A percentile compares a stretch with the other conserved stretches of the same genome.
Evolutionary conservation across 768 basidiomycete species (phyloP).

Genomic region (Mycena olivaceomarginata): DNA sequence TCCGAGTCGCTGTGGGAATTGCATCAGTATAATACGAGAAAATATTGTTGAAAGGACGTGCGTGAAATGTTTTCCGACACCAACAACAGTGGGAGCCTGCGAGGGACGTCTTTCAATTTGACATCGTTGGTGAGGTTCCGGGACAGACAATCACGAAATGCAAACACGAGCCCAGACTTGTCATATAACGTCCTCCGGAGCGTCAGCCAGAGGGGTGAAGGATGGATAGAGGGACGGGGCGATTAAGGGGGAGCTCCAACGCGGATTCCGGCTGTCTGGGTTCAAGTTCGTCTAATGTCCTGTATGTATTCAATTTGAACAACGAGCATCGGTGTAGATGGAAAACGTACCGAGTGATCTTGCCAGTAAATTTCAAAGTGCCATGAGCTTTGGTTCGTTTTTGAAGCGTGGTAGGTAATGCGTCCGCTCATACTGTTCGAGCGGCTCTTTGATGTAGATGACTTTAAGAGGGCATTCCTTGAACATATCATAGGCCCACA

Average conservation of each 20-base stretch:
- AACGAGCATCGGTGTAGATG: too few species aligned
- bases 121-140: neutral
- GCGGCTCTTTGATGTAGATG: slow-evolving; percentile 5
- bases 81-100: slow-evolving; percentile 9
- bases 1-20: slow-evolving; percentile 13
- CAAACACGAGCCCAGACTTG: slow-evolving; percentile 11
- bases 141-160: slow-evolving; percentile 29
- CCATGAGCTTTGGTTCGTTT: neutral
- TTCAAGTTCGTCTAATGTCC: too few species aligned
- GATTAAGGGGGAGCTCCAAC: neutral
- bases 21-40: neutral
- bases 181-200: slow-evolving; percentile 8
- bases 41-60: neutral
- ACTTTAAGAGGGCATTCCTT: slow-evolving; percentile 11
- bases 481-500: neutral
- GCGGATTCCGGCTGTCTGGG: neutral
- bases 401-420: neutral
- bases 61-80: slow-evolving; percentile 19
- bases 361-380: neutral
- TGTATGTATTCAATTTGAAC: too few species aligned
- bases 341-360: neutral
- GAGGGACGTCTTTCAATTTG: neutral
- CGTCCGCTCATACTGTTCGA: neutral
- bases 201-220: slow-evolving; percentile 15
- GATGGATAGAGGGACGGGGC: neutral